These are phyloP conservation scores for Glaciozyma antarctica DNA, from an alignment of 768 basidiomycete genomes.

Conservation along the genomic window DNA sequence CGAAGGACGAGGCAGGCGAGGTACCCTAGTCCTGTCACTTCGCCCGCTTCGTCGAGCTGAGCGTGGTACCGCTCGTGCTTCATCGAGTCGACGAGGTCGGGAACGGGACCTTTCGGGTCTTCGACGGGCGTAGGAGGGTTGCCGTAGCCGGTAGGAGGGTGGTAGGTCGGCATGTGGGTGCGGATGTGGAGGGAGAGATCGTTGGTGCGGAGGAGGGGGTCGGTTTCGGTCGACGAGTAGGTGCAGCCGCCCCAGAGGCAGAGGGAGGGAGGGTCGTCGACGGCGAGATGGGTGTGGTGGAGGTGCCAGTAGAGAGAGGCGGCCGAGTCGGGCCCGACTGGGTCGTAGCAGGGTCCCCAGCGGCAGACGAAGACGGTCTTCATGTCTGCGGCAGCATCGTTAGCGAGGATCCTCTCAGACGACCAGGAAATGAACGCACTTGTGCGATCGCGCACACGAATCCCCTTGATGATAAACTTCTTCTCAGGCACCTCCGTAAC, in stretches of 20 bases:
- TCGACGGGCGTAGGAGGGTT: not conserved
- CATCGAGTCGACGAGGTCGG: not conserved
- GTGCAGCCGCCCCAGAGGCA: conserved; percentile 10
- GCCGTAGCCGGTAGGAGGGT: not conserved
- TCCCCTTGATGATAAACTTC: conserved; percentile 79
- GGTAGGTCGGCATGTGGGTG: conserved; percentile 19
- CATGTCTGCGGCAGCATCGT: not conserved
- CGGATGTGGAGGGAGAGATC: conserved; percentile 20
- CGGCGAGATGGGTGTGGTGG: conserved; percentile 15
- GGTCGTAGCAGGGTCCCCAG: conserved; percentile 8
- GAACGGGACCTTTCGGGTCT: not conserved
- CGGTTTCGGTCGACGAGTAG: conserved; percentile 1
- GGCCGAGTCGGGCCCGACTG: not conserved
- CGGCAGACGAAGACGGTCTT: conserved; percentile 2
- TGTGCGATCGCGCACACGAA: conserved; percentile 50
- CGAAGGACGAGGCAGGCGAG: conserved; percentile 25
- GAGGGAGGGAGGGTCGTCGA: not conserved
- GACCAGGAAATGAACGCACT: not conserved
- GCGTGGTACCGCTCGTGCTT: conserved; percentile 22
- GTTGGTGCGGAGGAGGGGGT: conserved; percentile 5
- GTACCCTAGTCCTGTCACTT: conserved; percentile 5
- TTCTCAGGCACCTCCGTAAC: conserved; percentile 50
- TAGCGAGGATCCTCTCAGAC: not conserved
- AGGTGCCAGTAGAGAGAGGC: conserved; percentile 11
- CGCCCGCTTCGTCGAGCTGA: conserved; percentile 10